Evolutionary conservation across 1,284 basidiomycete species (phyloP).

Genomic region (Microbotryomycetes sp.): DNA sequence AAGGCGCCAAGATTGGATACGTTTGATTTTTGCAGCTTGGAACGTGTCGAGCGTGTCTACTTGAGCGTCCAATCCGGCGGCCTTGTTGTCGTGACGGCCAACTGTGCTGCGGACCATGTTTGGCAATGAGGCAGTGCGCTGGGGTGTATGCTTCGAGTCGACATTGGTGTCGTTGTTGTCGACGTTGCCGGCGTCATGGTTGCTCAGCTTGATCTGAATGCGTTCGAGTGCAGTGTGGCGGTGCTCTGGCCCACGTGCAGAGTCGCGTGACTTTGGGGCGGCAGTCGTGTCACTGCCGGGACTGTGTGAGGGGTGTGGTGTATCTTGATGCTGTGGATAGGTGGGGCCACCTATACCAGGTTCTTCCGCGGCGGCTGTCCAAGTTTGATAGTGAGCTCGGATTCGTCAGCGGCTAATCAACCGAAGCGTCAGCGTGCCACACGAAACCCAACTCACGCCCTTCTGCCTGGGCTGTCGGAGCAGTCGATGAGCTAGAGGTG

Average conservation of each 20-base stretch:
- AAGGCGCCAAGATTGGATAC: not conserved
- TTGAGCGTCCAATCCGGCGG: not conserved
- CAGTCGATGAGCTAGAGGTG: not conserved
- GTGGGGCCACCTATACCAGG: slow-evolving; percentile 15
- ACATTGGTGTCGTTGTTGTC: not conserved
- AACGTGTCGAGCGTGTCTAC: not conserved
- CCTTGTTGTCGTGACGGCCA: not conserved
- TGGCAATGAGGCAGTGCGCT: not conserved
- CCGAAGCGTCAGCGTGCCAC: not conserved
- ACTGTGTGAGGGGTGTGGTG: not conserved
- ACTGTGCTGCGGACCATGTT: not conserved
- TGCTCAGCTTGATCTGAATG: not conserved
- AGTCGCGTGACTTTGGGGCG: not conserved
- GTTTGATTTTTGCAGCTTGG: not conserved
- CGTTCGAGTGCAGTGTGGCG: not conserved
- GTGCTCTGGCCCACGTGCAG: slow-evolving; percentile 2
- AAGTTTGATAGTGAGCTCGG: not conserved
- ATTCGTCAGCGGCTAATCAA: slow-evolving; percentile 4
- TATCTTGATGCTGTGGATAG: not conserved
- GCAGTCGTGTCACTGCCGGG: slow-evolving; percentile 3
- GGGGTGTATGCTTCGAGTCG: not conserved
- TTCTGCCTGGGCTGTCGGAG: not conserved
- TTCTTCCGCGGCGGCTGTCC: not conserved
- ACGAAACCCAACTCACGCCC: not conserved
- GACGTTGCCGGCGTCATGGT: not conserved